Percentiles rank a stretch among this genome's conserved stretches.
Evolutionary conservation across 176 grass and related monocot species (phyloP).

Genomic region (Aegilops bicornis): DNA sequence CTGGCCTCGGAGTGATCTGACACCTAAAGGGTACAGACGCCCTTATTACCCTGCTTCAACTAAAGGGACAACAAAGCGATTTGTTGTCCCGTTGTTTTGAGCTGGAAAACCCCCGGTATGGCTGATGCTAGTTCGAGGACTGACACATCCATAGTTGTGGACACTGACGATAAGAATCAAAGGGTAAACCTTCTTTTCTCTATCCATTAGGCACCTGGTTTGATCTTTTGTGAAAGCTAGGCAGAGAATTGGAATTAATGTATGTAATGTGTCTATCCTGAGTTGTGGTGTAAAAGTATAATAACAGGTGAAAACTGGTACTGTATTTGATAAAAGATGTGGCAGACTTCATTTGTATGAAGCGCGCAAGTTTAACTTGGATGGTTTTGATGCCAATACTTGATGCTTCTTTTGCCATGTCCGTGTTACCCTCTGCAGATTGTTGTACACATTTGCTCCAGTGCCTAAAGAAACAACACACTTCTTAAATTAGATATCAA

Average conservation of each 20-base stretch:
- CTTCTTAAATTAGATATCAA: background rate
- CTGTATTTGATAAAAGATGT: background rate
- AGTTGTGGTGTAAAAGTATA: conserved; percentile 3
- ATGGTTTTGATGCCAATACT: background rate
- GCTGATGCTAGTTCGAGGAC: conserved; percentile 65
- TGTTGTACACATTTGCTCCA: conserved; percentile 21
- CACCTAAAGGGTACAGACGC: background rate
- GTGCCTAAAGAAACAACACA: conserved; percentile 1
- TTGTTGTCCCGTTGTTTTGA: conserved; percentile 49
- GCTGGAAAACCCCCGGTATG: conserved; percentile 45
- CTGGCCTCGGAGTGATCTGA: conserved; percentile 4
- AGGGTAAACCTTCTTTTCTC: conserved; percentile 37
- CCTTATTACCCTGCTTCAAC: conserved; percentile 1
- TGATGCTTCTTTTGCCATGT: conserved; percentile 21
- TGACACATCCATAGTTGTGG: conserved; percentile 56
- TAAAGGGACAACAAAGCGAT: conserved; percentile 53
- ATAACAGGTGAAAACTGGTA: conserved; percentile 9
- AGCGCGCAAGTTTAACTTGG: background rate
- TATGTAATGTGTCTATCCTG: background rate
- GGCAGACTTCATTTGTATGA: background rate
- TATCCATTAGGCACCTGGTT: background rate
- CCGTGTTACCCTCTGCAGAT: conserved; percentile 13
- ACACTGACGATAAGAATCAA: conserved; percentile 61
- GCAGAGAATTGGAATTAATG: background rate
- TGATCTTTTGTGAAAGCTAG: background rate